These are phyloP conservation scores for Amniculicola lignicola DNA, from an alignment of 495 filamentous ascomycete genomes.

Conservation along the genomic window DNA sequence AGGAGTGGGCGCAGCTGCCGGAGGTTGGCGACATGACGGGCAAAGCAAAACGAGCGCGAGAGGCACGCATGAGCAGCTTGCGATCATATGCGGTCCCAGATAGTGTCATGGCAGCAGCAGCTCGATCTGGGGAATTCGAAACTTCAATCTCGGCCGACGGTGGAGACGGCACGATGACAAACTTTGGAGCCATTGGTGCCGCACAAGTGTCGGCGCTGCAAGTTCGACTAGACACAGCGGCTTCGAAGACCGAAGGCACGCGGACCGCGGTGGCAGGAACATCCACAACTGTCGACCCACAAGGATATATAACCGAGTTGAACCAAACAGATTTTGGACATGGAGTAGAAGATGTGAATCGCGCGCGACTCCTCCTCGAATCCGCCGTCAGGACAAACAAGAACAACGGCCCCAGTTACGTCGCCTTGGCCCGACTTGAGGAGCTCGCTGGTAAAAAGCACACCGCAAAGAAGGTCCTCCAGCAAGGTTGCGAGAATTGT, in stretches of 20 bases:
- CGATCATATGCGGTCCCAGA: conserved; percentile 96
- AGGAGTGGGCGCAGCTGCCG: conserved; percentile 93
- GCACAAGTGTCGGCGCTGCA: conserved; percentile 91
- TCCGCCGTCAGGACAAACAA: conserved; percentile 95
- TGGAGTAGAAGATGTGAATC: conserved; percentile 90
- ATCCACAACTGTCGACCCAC: conserved; percentile 88
- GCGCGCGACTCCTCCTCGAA: conserved; percentile 87
- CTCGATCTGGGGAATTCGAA: conserved; percentile 75
- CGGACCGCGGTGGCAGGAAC: conserved; percentile 62
- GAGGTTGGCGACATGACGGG: conserved; percentile 94
- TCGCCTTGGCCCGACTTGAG: conserved; percentile 89
- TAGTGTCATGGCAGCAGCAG: conserved; percentile 85
- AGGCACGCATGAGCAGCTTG: conserved; percentile 63
- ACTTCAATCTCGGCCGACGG: conserved; percentile 63
- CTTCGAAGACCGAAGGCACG: conserved; percentile 59
- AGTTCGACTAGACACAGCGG: conserved; percentile 86
- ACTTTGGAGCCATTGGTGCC: conserved; percentile 96
- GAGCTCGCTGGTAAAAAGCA: conserved; percentile 88
- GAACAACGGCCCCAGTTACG: conserved; percentile 93
- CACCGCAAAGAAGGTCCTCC: conserved; percentile 78
- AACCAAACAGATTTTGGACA: conserved; percentile 73
- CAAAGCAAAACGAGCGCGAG: conserved; percentile 79
- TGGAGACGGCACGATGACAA: conserved; percentile 82
- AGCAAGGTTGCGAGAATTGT: conserved; percentile 80
- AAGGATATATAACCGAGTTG: conserved; percentile 90